A percentile compares a stretch with the other conserved stretches of the same genome.
These are phyloP conservation scores for Claviceps capensis DNA, from an alignment of 2,329 filamentous ascomycete species.

Conservation along the genomic window DNA sequence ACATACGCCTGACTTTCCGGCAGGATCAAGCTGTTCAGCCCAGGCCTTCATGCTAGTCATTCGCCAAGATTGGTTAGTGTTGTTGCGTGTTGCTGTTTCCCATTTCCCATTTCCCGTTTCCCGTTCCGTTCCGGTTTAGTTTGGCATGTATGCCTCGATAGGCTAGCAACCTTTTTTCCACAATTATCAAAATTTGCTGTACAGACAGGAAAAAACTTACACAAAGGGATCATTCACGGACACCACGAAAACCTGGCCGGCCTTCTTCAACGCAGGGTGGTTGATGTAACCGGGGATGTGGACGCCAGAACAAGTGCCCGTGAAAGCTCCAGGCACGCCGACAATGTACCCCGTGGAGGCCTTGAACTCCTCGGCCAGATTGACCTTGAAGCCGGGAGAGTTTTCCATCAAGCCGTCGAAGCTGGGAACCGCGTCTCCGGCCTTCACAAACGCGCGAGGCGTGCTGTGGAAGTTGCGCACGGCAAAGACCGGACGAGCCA, in stretches of 20 bases:
- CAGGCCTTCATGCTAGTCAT: constrained; percentile 71
- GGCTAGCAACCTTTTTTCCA: neutral
- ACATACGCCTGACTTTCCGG: constrained; percentile 61
- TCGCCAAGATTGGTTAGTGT: neutral
- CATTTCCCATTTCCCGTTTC: neutral
- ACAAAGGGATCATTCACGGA: constrained; percentile 92
- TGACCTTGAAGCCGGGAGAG: constrained; percentile 86
- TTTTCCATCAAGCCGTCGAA: constrained; percentile 67
- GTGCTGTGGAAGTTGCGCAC: constrained; percentile 49
- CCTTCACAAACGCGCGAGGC: constrained; percentile 50
- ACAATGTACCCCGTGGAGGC: constrained; percentile 68
- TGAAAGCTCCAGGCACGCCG: constrained; percentile 71
- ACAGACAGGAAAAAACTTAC: constrained; percentile 36
- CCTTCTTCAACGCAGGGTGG: constrained; percentile 62
- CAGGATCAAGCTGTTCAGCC: constrained; percentile 63
- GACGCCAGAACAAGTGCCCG: constrained; percentile 39
- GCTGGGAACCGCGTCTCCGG: constrained; percentile 67
- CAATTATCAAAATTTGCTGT: neutral
- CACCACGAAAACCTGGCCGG: constrained; percentile 77
- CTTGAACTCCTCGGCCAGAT: constrained; percentile 62
- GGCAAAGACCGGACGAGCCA: constrained; percentile 16
- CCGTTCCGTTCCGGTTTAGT: neutral
- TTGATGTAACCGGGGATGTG: constrained; percentile 83
- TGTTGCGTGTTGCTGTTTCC: neutral
- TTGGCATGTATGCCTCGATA: neutral